Conservation (phyloP, 768 basidiomycete genomes). For the Rhizopogon vesiculosus region DNA sequence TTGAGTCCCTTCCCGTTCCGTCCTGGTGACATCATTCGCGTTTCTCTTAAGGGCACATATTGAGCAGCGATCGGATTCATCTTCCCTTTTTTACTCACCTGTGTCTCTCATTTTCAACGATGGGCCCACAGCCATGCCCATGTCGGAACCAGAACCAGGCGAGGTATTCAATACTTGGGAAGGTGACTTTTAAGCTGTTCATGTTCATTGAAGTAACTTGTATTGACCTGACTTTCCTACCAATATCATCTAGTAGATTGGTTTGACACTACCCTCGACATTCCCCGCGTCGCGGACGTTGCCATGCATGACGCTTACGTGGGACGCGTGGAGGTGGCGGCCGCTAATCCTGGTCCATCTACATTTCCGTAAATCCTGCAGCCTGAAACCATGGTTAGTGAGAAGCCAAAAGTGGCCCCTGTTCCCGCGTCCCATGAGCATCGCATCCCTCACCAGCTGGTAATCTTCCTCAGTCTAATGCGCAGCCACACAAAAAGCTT, state of each 20-base stretch:
- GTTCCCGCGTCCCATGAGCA: not conserved
- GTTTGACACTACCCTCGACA: slow-evolving; percentile 12
- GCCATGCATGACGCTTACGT: slow-evolving; percentile 5
- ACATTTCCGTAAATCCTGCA: not conserved
- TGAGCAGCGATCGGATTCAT: slow-evolving; percentile 21
- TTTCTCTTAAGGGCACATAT: slow-evolving; percentile 45
- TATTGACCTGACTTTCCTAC: slow-evolving; percentile 4
- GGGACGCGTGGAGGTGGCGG: not conserved
- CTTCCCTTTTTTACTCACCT: slow-evolving; percentile 29
- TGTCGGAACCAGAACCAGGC: slow-evolving; percentile 23
- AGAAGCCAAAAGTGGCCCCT: not conserved
- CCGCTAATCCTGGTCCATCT: not conserved
- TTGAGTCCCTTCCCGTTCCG: slow-evolving; percentile 35
- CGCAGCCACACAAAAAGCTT: not conserved
- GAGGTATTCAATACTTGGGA: slow-evolving; percentile 37
- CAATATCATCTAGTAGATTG: slow-evolving; percentile 15
- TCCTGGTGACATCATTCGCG: slow-evolving; percentile 36
- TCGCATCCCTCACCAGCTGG: too few relatives aligned
- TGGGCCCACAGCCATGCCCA: slow-evolving; percentile 38
- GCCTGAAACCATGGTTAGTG: not conserved
- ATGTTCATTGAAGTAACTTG: not conserved
- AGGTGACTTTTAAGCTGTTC: slow-evolving; percentile 20
- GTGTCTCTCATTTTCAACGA: slow-evolving; percentile 37
- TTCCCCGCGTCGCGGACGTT: slow-evolving; percentile 9
- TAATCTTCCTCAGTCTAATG: not conserved